Conservation (phyloP, 306 rosid species). For the Casuarina cunninghamiana region DNA sequence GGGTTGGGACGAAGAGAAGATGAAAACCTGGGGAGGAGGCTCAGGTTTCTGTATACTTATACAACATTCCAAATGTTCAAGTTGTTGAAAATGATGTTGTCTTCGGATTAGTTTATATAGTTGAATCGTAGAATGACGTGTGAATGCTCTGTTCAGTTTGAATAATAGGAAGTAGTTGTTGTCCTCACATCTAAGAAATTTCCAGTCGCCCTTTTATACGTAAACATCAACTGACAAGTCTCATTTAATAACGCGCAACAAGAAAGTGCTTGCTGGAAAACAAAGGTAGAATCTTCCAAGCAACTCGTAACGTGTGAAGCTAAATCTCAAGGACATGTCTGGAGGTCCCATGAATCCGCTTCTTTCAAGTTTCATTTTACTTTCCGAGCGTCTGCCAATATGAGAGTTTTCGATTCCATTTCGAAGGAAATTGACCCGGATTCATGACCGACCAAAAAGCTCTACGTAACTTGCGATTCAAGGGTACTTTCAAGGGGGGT, state of each 20-base stretch:
- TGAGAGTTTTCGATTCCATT: not conserved
- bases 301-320: not conserved
- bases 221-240: not conserved
- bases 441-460: not conserved
- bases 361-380: not conserved
- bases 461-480: not conserved
- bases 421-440: too few relatives aligned
- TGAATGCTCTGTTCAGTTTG: not conserved
- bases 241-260: not conserved
- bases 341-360: not conserved
- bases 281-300: not conserved
- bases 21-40: not conserved
- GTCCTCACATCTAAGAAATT: not conserved
- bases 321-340: not conserved
- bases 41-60: not conserved
- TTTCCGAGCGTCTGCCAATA: not conserved
- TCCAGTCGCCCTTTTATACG: not conserved
- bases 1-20: slow-evolving; percentile 3
- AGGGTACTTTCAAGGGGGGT: too few relatives aligned
- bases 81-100: not conserved
- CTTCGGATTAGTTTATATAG: not conserved
- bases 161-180: not conserved
- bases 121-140: not conserved
- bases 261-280: not conserved
- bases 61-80: not conserved